phyloP scores from a whole-genome alignment of 495 filamentous ascomycete species.

The Hypoxylon fragiforme region DNA sequence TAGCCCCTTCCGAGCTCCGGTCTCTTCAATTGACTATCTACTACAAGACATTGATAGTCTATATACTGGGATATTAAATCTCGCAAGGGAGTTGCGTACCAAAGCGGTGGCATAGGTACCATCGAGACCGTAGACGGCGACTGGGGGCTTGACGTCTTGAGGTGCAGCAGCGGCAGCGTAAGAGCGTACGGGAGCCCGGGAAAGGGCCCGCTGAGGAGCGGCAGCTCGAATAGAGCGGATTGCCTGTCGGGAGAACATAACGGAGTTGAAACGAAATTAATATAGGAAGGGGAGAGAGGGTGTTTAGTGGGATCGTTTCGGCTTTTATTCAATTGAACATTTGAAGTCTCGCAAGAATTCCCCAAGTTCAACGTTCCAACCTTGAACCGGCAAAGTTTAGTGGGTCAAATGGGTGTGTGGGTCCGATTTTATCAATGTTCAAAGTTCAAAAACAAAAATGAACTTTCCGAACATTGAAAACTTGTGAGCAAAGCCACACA shows the following conservation, averaged over 20 bases:
- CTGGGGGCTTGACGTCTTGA: constrained; percentile 76
- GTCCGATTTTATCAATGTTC: too few relatives aligned
- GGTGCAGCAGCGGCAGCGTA: constrained; percentile 71
- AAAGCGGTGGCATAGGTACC: constrained; percentile 97
- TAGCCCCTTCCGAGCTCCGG: background rate
- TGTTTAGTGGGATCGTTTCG: constrained; percentile 18
- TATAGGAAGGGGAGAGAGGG: constrained; percentile 20
- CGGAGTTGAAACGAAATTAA: too few relatives aligned
- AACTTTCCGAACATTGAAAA: too few relatives aligned
- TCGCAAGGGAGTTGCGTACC: too few relatives aligned
- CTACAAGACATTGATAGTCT: too few relatives aligned
- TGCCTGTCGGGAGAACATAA: constrained; percentile 66
- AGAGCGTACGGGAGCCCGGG: constrained; percentile 54
- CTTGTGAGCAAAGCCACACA: too few relatives aligned
- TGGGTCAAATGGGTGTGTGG: too few relatives aligned
- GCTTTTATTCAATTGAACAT: constrained; percentile 31
- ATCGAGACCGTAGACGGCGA: constrained; percentile 92
- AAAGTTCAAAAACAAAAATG: too few relatives aligned
- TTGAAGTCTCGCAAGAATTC: constrained; percentile 31
- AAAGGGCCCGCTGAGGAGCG: constrained; percentile 52
- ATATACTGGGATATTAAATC: too few relatives aligned
- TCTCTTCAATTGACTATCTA: constrained; percentile 12
- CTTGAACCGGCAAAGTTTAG: background rate
- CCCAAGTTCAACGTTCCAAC: constrained; percentile 27
- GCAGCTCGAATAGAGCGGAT: constrained; percentile 61